Percentiles rank a stretch among this genome's conserved stretches.
Conservation (phyloP, 176 grass and related monocot genomes). For the Aegilops speltoides region DNA sequence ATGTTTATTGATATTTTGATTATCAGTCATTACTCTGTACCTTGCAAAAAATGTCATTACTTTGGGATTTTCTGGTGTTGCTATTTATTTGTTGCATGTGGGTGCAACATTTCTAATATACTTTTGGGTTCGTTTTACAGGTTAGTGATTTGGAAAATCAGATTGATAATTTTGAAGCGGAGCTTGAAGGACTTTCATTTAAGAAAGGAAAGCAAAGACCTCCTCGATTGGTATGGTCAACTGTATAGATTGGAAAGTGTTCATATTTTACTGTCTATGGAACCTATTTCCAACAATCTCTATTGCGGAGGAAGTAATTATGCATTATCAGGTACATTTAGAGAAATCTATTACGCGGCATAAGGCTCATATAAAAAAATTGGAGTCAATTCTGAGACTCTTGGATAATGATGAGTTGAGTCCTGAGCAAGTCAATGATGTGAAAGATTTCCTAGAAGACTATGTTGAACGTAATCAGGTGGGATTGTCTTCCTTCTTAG, state of each 20-base stretch:
- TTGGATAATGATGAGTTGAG: conserved; percentile 98
- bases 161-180: conserved; percentile 96
- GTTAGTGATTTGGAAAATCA: conserved; percentile 96
- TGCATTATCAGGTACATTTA: conserved; percentile 78
- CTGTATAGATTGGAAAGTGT: conserved; percentile 20
- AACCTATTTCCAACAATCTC: conserved; percentile 16
- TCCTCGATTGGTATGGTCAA: conserved; percentile 73
- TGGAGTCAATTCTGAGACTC: conserved; percentile 96
- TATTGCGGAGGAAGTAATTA: conserved; percentile 26
- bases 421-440: conserved; percentile 98
- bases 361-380: conserved; percentile 97
- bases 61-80: neutral
- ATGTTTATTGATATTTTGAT: neutral
- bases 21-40: neutral
- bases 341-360: conserved; percentile 90
- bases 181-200: conserved; percentile 95
- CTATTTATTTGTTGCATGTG: conserved; percentile 9
- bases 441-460: conserved; percentile 96
- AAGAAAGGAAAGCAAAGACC: conserved; percentile 95
- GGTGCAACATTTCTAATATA: neutral
- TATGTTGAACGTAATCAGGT: conserved; percentile 99
- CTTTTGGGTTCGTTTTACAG: conserved; percentile 43
- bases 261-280: conserved; percentile 20
- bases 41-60: conserved; percentile 19
- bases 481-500: conserved; percentile 10